Conservation (phyloP, 2,329 filamentous ascomycete species). For the Phialemonium atrogriseum region DNA sequence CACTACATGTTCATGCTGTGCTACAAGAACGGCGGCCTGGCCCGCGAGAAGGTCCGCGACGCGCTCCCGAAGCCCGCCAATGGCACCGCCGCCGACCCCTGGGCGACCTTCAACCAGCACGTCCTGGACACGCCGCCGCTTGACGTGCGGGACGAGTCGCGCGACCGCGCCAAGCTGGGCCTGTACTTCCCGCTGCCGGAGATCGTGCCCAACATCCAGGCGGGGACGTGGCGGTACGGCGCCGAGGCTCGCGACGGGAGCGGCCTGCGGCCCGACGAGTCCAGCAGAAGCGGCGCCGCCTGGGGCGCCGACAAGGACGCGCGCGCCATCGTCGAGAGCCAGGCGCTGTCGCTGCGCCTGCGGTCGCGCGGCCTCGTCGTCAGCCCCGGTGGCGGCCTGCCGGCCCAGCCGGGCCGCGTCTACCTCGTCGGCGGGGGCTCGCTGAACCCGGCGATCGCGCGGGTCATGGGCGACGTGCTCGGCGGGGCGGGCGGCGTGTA, state of each 20-base stretch:
- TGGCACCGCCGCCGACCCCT: constrained; percentile 45
- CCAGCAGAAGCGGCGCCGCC: constrained; percentile 19
- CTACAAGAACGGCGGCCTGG: constrained; percentile 96
- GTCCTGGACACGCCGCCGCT: constrained; percentile 63
- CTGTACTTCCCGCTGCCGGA: constrained; percentile 95
- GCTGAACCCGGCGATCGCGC: constrained; percentile 80
- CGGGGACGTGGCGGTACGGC: constrained; percentile 80
- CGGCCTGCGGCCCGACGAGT: constrained; percentile 29
- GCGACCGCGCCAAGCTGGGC: constrained; percentile 72
- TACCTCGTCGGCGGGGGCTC: constrained; percentile 94
- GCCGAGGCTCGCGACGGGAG: constrained; percentile 45
- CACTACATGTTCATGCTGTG: constrained; percentile 99
- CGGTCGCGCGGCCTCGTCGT: constrained; percentile 71
- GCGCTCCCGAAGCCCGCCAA: constrained; percentile 50
- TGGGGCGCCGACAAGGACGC: constrained; percentile 63
- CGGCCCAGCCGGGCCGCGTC: constrained; percentile 77
- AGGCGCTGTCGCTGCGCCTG: constrained; percentile 82
- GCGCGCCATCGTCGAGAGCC: constrained; percentile 85
- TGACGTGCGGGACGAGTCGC: constrained; percentile 42
- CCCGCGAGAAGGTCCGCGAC: constrained; percentile 83
- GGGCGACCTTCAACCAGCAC: constrained; percentile 72
- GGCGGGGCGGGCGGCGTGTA: constrained; percentile 87
- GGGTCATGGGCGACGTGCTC: constrained; percentile 77
- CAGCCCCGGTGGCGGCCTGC: constrained; percentile 43
- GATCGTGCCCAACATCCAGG: constrained; percentile 84